Conservation (phyloP, 495 filamentous ascomycete species). For the Chaetomidium leptoderma region DNA sequence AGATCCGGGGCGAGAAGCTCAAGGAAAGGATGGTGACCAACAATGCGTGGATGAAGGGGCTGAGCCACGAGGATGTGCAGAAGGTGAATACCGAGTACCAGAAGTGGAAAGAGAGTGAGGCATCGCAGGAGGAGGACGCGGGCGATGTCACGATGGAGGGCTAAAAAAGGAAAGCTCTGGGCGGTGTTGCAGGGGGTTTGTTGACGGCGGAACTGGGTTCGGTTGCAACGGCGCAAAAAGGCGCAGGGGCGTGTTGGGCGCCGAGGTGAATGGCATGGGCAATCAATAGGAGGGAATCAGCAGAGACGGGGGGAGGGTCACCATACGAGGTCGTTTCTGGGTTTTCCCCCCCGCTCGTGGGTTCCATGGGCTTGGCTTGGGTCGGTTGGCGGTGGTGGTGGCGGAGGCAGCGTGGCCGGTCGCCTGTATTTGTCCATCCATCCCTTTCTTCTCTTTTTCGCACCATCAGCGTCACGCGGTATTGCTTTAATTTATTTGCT, state of each 20-base stretch:
- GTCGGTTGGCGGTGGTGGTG: neutral
- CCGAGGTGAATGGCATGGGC: neutral
- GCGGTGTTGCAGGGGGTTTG: neutral
- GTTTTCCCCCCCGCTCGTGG: neutral
- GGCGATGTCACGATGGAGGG: constrained; percentile 29
- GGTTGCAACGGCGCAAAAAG: neutral
- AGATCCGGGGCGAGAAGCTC: constrained; percentile 58
- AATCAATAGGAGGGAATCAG: neutral
- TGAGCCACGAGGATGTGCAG: constrained; percentile 68
- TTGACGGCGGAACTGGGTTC: neutral
- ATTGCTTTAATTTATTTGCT: neutral
- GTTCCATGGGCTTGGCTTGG: neutral
- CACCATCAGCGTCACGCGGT: neutral
- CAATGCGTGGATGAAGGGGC: constrained; percentile 67
- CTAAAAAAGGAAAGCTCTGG: too few species aligned
- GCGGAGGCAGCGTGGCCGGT: neutral
- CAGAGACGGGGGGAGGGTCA: neutral
- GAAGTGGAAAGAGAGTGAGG: constrained; percentile 44
- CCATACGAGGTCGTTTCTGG: neutral
- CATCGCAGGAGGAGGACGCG: constrained; percentile 11
- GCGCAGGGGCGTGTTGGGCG: neutral
- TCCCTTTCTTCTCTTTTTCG: neutral
- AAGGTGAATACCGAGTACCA: constrained; percentile 59
- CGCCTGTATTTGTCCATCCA: neutral
- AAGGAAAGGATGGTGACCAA: constrained; percentile 71